A percentile compares a stretch with the other conserved stretches of the same genome.
Evolutionary conservation across 2,329 filamentous ascomycete species (phyloP).

Genomic region (Neurospora sp.): DNA sequence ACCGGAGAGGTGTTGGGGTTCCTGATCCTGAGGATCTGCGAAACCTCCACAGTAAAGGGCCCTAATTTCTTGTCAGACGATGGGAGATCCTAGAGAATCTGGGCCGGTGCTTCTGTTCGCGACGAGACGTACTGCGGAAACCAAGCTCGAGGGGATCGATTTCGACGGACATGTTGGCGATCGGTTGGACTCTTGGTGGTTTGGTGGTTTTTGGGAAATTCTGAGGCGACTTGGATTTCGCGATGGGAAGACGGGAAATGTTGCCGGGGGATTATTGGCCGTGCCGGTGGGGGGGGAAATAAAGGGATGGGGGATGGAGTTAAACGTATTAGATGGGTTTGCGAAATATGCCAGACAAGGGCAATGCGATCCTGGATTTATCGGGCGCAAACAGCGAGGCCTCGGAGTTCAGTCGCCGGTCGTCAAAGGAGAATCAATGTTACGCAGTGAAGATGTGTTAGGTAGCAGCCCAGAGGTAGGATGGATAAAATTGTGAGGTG

Average conservation of each 20-base stretch:
- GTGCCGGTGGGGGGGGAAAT: background rate
- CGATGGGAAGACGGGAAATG: background rate
- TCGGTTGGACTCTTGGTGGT: constrained; percentile 2
- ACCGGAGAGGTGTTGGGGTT: constrained; percentile 54
- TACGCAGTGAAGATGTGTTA: background rate
- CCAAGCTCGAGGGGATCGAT: constrained; percentile 85
- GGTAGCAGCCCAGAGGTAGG: background rate
- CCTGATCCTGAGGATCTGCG: constrained; percentile 54
- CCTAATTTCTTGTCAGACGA: constrained; percentile 31
- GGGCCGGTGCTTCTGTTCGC: background rate
- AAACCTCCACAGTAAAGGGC: constrained; percentile 57
- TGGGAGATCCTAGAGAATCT: constrained; percentile 4
- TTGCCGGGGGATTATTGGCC: background rate
- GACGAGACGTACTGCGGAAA: constrained; percentile 68
- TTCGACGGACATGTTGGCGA: constrained; percentile 72
- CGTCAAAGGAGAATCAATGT: background rate
- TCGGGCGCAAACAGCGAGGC: background rate
- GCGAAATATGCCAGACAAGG: background rate
- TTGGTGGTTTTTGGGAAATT: constrained; percentile 1
- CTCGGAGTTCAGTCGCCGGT: background rate
- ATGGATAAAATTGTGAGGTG: background rate
- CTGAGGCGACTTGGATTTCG: background rate
- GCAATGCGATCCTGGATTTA: background rate
- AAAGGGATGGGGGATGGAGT: background rate
- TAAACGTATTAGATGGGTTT: background rate